Percentiles rank a stretch among this genome's conserved stretches.
phyloP scores from a whole-genome alignment of 2,329 filamentous ascomycete genomes.

The Aspergillus carbonarius region DNA sequence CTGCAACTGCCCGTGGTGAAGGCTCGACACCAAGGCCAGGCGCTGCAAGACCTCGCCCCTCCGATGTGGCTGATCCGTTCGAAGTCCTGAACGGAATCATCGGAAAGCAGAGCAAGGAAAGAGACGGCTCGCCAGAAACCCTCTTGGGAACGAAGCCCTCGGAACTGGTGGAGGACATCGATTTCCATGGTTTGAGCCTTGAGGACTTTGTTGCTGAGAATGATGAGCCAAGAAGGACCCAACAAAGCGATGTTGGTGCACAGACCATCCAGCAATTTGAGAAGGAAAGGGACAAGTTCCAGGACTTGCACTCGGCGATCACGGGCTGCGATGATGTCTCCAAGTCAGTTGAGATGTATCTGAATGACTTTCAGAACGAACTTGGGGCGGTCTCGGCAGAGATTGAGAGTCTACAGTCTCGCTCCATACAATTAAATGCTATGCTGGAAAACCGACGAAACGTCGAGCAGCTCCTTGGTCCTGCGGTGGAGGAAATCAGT shows the following conservation, averaged over 20 bases:
- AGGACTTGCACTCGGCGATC: conserved; percentile 88
- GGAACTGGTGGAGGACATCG: conserved; percentile 63
- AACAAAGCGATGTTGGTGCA: conserved; percentile 42
- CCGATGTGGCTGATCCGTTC: conserved; percentile 66
- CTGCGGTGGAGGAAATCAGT: conserved; percentile 87
- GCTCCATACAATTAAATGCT: conserved; percentile 78
- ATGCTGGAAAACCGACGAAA: conserved; percentile 85
- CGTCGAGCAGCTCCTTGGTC: conserved; percentile 82
- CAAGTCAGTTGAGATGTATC: conserved; percentile 86
- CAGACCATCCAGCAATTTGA: conserved; percentile 76
- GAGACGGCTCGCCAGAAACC: conserved; percentile 13
- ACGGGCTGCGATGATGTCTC: conserved; percentile 87
- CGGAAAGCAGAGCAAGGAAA: conserved; percentile 37
- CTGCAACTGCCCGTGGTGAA: conserved; percentile 65
- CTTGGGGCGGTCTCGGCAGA: conserved; percentile 89
- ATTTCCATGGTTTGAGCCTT: conserved; percentile 76
- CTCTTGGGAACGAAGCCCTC: conserved; percentile 32
- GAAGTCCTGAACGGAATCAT: conserved; percentile 66
- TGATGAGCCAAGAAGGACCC: conserved; percentile 29
- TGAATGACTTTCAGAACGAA: conserved; percentile 91
- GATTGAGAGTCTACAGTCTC: conserved; percentile 87
- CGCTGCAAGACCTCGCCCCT: conserved; percentile 48
- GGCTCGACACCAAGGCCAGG: conserved; percentile 66
- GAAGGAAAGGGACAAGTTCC: conserved; percentile 77
- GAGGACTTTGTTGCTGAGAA: conserved; percentile 62